A percentile compares a stretch with the other conserved stretches of the same genome.
These are phyloP conservation scores for Groenewaldozyma auringiensis DNA, from an alignment of 1,139 yeast genomes.

Conservation along the genomic window DNA sequence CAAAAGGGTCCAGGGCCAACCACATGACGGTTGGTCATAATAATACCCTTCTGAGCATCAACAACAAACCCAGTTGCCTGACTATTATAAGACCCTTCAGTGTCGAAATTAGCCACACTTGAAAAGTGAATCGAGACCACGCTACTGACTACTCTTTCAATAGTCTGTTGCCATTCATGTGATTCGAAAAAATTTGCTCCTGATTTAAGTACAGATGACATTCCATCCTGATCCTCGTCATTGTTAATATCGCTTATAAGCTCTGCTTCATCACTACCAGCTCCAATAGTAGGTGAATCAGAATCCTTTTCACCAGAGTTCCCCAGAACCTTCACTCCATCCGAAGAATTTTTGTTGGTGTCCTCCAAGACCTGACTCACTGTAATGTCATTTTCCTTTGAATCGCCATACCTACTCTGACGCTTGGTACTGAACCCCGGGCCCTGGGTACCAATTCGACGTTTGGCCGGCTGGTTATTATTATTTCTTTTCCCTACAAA, in stretches of 20 bases:
- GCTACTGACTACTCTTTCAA: conserved; percentile 71
- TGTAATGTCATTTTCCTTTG: neutral
- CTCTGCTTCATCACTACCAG: neutral
- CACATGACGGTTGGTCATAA: conserved; percentile 87
- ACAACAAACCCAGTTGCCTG: conserved; percentile 97
- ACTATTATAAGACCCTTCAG: conserved; percentile 72
- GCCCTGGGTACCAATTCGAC: neutral
- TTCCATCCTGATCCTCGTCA: neutral
- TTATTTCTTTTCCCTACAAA: neutral
- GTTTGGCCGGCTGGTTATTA: neutral
- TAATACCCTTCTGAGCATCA: conserved; percentile 70
- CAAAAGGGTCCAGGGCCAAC: conserved; percentile 93
- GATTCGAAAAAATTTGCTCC: conserved; percentile 13
- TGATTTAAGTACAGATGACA: neutral
- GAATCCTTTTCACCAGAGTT: neutral
- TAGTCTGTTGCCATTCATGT: conserved; percentile 69
- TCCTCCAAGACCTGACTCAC: neutral
- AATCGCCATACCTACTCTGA: neutral
- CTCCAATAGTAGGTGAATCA: neutral
- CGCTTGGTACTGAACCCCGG: conserved; percentile 3
- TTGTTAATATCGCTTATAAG: neutral
- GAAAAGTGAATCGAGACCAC: conserved; percentile 89
- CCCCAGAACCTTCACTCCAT: neutral
- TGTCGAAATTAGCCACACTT: conserved; percentile 79
- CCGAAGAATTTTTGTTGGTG: neutral